These are phyloP conservation scores for Suillus sp. DNA, from an alignment of 768 basidiomycete species.

Conservation along the genomic window DNA sequence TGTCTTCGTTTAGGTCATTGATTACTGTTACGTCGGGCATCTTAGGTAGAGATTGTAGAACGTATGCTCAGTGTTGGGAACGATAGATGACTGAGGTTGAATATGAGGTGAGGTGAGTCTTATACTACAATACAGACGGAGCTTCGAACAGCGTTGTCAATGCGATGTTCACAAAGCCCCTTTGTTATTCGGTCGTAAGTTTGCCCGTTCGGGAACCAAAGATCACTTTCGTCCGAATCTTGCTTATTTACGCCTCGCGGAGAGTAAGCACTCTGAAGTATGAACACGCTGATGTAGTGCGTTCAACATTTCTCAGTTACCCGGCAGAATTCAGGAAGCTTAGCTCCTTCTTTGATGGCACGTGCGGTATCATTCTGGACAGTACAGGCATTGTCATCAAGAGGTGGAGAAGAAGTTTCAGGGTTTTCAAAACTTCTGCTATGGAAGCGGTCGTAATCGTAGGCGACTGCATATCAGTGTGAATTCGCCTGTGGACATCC, in stretches of 20 bases:
- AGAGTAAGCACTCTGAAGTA: too few species aligned
- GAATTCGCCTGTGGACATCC: conserved; percentile 55
- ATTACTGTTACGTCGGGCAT: conserved; percentile 25
- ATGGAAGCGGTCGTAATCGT: conserved; percentile 22
- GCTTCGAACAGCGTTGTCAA: not conserved
- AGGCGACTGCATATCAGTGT: conserved; percentile 53
- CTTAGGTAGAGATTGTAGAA: not conserved
- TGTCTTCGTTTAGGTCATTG: conserved; percentile 22
- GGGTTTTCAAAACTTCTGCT: conserved; percentile 17
- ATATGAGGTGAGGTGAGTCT: not conserved
- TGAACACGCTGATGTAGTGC: conserved; percentile 37
- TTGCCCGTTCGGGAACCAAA: too few species aligned
- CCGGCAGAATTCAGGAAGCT: conserved; percentile 49
- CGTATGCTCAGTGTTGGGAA: not conserved
- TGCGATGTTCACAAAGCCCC: too few species aligned
- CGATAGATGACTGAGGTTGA: not conserved
- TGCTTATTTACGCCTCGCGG: too few species aligned
- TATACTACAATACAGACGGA: not conserved
- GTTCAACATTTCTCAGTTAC: conserved; percentile 53
- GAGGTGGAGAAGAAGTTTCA: conserved; percentile 25
- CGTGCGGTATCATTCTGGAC: conserved; percentile 52
- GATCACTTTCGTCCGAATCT: too few species aligned
- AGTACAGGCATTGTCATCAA: conserved; percentile 48
- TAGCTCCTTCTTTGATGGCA: conserved; percentile 57
- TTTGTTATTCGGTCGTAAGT: too few species aligned